Evolutionary conservation across 2,329 filamentous ascomycete species (phyloP).

Genomic region (Didymellaceae sp.): DNA sequence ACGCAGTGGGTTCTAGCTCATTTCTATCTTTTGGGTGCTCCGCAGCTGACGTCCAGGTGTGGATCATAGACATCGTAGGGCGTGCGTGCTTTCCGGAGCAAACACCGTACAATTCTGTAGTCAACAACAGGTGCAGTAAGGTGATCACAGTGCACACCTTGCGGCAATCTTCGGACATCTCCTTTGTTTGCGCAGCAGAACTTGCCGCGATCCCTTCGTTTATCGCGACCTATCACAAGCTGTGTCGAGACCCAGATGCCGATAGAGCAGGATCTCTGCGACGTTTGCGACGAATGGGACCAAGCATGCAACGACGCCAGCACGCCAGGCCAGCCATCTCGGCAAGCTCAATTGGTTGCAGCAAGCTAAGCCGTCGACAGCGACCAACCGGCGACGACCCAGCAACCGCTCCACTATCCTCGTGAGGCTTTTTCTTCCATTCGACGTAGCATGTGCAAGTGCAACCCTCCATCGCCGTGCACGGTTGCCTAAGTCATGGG

Average conservation of each 20-base stretch:
- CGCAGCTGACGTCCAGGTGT: neutral
- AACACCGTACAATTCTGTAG: too few species aligned
- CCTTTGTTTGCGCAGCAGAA: neutral
- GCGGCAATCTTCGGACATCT: slow-evolving; percentile 7
- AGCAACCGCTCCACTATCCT: slow-evolving; percentile 4
- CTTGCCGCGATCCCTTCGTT: slow-evolving; percentile 9
- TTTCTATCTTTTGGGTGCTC: neutral
- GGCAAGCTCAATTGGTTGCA: slow-evolving; percentile 26
- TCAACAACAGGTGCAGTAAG: slow-evolving; percentile 2
- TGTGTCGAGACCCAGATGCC: slow-evolving; percentile 11
- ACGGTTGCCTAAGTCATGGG: slow-evolving; percentile 4
- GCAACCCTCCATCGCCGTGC: neutral
- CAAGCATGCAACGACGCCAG: slow-evolving; percentile 6
- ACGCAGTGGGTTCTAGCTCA: slow-evolving; percentile 1
- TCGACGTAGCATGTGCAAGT: slow-evolving; percentile 8
- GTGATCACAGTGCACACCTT: slow-evolving; percentile 8
- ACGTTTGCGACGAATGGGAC: slow-evolving; percentile 10
- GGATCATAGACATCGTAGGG: slow-evolving; percentile 1
- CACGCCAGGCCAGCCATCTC: slow-evolving; percentile 14
- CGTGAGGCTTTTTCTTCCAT: slow-evolving; percentile 14
- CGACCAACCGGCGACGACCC: slow-evolving; percentile 12
- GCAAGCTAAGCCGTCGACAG: slow-evolving; percentile 1
- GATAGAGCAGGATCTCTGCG: slow-evolving; percentile 16
- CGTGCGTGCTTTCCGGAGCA: neutral
- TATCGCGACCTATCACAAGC: slow-evolving; percentile 15